Evolutionary conservation across 108 stramenopile genomes (phyloP).

Genomic region (Cyclotella choctawhatcheeana): DNA sequence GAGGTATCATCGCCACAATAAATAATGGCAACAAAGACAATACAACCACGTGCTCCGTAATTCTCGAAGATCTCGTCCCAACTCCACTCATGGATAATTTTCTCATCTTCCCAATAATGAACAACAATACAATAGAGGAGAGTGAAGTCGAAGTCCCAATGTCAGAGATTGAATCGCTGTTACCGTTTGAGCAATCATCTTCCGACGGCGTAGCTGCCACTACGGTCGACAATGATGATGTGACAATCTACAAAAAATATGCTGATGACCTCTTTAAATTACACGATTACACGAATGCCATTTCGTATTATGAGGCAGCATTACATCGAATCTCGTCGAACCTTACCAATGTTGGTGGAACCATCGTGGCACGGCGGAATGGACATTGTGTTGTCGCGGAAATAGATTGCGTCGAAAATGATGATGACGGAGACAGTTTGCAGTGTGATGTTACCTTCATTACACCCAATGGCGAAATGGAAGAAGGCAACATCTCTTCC

Average conservation of each 20-base stretch:
- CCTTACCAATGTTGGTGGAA: conserved; percentile 45
- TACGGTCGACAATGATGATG: not conserved
- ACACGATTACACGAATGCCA: conserved; percentile 61
- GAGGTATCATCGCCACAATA: conserved; percentile 46
- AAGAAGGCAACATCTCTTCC: conserved; percentile 21
- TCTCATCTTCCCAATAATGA: conserved; percentile 1
- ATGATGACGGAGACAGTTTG: conserved; percentile 20
- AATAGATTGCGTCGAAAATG: conserved; percentile 62
- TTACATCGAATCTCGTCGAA: conserved; percentile 40
- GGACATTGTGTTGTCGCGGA: conserved; percentile 66
- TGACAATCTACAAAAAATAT: conserved; percentile 46
- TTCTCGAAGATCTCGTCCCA: conserved; percentile 40
- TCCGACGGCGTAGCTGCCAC: not conserved
- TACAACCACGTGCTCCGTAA: conserved; percentile 13
- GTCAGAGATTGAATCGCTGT: not conserved
- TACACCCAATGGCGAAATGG: conserved; percentile 25
- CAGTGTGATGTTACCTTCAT: conserved; percentile 52
- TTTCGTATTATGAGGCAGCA: conserved; percentile 68
- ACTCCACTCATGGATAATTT: conserved; percentile 11
- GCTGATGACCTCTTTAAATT: conserved; percentile 63
- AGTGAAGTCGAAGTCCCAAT: conserved; percentile 6
- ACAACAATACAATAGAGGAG: not conserved
- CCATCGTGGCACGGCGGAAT: conserved; percentile 44
- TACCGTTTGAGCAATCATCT: not conserved
- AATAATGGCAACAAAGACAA: conserved; percentile 12